phyloP scores from a whole-genome alignment of 495 filamentous ascomycete species.

The Aspergillus saccharolyticus region DNA sequence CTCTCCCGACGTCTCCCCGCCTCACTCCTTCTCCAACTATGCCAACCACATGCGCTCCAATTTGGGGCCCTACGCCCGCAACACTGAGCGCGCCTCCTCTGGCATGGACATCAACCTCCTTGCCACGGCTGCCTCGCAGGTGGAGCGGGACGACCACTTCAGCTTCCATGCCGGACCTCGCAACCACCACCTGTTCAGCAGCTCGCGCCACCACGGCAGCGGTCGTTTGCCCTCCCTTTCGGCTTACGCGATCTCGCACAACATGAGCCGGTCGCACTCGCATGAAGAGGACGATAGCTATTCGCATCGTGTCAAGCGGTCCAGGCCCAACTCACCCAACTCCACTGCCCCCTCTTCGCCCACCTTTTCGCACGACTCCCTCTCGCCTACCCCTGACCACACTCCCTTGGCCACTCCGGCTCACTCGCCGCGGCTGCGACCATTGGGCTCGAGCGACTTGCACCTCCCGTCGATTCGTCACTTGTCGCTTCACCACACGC shows the following conservation, averaged over 20 bases:
- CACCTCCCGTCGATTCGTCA: slow-evolving; percentile 86
- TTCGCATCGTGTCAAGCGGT: slow-evolving; percentile 74
- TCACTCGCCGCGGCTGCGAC: slow-evolving; percentile 87
- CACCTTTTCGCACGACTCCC: slow-evolving; percentile 95
- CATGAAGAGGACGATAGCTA: slow-evolving; percentile 76
- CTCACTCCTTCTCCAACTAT: slow-evolving; percentile 80
- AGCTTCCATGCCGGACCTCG: slow-evolving; percentile 34
- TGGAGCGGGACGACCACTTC: slow-evolving; percentile 71
- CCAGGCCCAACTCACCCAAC: slow-evolving; percentile 85
- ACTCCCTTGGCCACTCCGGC: slow-evolving; percentile 93
- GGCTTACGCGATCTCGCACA: slow-evolving; percentile 71
- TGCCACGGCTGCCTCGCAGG: slow-evolving; percentile 83
- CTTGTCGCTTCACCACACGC: slow-evolving; percentile 79
- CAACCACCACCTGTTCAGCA: slow-evolving; percentile 47
- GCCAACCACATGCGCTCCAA: slow-evolving; percentile 57
- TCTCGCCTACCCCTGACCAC: slow-evolving; percentile 94
- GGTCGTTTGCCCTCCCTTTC: slow-evolving; percentile 72
- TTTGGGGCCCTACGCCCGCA: slow-evolving; percentile 62
- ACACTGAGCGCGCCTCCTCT: slow-evolving; percentile 41
- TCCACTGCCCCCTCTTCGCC: slow-evolving; percentile 95
- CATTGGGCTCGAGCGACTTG: slow-evolving; percentile 62
- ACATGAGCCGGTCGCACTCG: slow-evolving; percentile 88
- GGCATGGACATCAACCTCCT: slow-evolving; percentile 81
- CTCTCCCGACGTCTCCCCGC: slow-evolving; percentile 94
- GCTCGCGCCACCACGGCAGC: slow-evolving; percentile 54